phyloP scores from a whole-genome alignment of 1,284 basidiomycete genomes.

The Rhodotorula sp. region DNA sequence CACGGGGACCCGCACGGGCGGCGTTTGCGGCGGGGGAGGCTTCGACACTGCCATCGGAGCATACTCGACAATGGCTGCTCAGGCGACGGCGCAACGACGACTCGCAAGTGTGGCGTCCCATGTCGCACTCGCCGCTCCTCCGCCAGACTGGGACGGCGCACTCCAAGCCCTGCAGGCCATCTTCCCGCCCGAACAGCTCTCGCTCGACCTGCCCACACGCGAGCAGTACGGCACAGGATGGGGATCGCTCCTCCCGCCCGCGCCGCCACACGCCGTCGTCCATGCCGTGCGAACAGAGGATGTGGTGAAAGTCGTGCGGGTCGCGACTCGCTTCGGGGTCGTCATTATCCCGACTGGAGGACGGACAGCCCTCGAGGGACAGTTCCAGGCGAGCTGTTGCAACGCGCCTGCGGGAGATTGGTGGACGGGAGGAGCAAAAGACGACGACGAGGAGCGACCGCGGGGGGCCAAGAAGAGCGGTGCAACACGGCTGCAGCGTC shows the following conservation, averaged over 20 bases:
- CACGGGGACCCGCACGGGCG: too few relatives aligned
- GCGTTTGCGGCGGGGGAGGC: too few relatives aligned
- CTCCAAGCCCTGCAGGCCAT: constrained; percentile 1
- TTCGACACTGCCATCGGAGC: too few relatives aligned
- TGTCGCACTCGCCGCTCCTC: not conserved
- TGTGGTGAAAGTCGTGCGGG: constrained; percentile 64
- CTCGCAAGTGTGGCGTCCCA: not conserved
- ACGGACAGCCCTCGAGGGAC: constrained; percentile 67
- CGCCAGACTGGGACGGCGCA: constrained; percentile 12
- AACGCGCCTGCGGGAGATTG: constrained; percentile 6
- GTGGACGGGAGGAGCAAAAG: not conserved
- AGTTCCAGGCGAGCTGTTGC: constrained; percentile 50
- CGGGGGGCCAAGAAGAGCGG: not conserved
- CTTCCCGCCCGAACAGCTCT: constrained; percentile 28
- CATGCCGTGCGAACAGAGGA: constrained; percentile 49
- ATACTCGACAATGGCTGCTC: too few relatives aligned
- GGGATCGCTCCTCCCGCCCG: constrained; percentile 20
- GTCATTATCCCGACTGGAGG: constrained; percentile 66
- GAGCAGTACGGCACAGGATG: constrained; percentile 18
- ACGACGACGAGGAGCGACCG: not conserved
- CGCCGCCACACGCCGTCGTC: constrained; percentile 23
- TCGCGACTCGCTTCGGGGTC: constrained; percentile 62
- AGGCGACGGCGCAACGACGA: not conserved
- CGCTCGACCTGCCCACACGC: constrained; percentile 17
- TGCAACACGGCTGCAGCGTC: not conserved